Conservation (phyloP, 2,329 filamentous ascomycete species). For the Talaromyces rugulosus region DNA sequence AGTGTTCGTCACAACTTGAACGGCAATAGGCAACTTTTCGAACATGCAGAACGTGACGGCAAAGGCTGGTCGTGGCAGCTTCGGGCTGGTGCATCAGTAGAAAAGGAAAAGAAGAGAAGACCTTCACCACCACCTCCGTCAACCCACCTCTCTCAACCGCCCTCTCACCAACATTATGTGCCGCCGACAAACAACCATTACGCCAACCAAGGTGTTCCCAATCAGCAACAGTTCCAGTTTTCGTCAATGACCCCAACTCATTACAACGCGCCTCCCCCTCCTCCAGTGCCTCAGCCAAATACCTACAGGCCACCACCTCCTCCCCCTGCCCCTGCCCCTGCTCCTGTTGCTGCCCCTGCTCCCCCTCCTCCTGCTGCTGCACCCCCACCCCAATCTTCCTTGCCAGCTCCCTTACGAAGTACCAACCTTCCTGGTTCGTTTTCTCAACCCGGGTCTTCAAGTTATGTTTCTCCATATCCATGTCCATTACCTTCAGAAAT, state of each 20-base stretch:
- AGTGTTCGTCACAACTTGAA: slow-evolving; percentile 62
- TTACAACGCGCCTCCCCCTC: slow-evolving; percentile 23
- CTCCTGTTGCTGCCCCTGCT: slow-evolving; percentile 4
- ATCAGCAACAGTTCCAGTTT: slow-evolving; percentile 36
- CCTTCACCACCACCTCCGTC: slow-evolving; percentile 38
- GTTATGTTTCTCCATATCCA: slow-evolving; percentile 40
- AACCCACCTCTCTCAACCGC: slow-evolving; percentile 29
- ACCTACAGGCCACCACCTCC: slow-evolving; percentile 28
- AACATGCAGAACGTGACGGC: slow-evolving; percentile 57
- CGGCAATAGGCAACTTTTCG: slow-evolving; percentile 55
- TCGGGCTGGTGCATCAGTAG: slow-evolving; percentile 55
- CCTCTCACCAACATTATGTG: slow-evolving; percentile 29
- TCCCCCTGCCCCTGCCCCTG: slow-evolving; percentile 5
- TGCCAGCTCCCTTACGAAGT: slow-evolving; percentile 34
- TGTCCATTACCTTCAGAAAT: slow-evolving; percentile 32
- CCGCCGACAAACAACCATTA: slow-evolving; percentile 30
- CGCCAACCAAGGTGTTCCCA: slow-evolving; percentile 25
- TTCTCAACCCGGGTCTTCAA: slow-evolving; percentile 30
- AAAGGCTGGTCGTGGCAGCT: slow-evolving; percentile 63
- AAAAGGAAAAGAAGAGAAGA: slow-evolving; percentile 54
- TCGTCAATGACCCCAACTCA: slow-evolving; percentile 31
- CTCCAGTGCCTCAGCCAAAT: slow-evolving; percentile 15
- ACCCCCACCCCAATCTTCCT: slow-evolving; percentile 17
- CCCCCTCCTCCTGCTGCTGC: slow-evolving; percentile 14
- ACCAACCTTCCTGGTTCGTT: slow-evolving; percentile 36